These are phyloP conservation scores for Hypoxylon cercidicola DNA, from an alignment of 495 filamentous ascomycete genomes.

Conservation along the genomic window DNA sequence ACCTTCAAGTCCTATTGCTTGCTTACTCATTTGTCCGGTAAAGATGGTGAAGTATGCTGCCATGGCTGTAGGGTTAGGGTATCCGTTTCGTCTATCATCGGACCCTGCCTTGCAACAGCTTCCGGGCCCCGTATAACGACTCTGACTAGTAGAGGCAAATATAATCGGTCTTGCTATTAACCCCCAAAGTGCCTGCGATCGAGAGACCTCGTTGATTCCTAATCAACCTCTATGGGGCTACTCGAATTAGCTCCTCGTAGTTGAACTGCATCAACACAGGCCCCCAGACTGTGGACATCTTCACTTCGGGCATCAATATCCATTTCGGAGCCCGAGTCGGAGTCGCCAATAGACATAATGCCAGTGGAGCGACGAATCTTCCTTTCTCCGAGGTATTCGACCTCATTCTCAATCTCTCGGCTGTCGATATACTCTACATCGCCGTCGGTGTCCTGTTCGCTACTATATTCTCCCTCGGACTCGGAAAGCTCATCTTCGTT, in stretches of 20 bases:
- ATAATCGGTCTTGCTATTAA: neutral
- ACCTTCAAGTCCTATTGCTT: neutral
- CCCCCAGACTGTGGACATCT: constrained; percentile 7
- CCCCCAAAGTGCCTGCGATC: neutral
- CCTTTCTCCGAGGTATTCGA: constrained; percentile 26
- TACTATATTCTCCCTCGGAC: constrained; percentile 21
- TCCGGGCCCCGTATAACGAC: no score
- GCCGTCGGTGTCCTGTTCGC: constrained; percentile 24
- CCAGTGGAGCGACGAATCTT: constrained; percentile 12
- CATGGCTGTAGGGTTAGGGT: no score
- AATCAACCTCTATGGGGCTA: constrained; percentile 30
- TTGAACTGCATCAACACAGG: constrained; percentile 17
- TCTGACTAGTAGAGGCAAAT: neutral
- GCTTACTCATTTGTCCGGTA: neutral
- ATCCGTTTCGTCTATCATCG: no score
- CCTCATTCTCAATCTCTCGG: constrained; percentile 21
- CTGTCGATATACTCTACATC: constrained; percentile 34
- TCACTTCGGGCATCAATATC: constrained; percentile 31
- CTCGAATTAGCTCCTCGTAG: neutral
- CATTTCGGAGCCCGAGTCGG: constrained; percentile 25
- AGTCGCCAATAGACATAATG: constrained; percentile 26
- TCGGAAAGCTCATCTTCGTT: constrained; percentile 33
- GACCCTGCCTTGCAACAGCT: no score
- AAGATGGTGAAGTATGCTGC: neutral
- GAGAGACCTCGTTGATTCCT: neutral